Evolutionary conservation across 371 early-diverging fungal genomes (phyloP).

Genomic region (Lichtheimia ramosa): DNA sequence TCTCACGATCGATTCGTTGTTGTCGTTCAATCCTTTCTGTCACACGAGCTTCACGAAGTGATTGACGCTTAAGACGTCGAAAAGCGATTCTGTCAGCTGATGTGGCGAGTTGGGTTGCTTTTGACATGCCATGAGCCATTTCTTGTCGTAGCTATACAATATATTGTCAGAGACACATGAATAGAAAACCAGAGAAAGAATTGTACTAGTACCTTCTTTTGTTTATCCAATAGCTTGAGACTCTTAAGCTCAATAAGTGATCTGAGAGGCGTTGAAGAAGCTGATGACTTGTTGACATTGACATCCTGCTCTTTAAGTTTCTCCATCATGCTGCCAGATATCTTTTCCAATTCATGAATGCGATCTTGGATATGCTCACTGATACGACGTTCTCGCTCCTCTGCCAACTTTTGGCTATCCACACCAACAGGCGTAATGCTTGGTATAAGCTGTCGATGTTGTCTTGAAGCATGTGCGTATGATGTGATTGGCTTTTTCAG

Average conservation of each 20-base stretch:
- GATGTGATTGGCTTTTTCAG: slow-evolving; percentile 49
- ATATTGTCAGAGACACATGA: slow-evolving; percentile 44
- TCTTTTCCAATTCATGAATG: slow-evolving; percentile 71
- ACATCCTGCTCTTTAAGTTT: not conserved
- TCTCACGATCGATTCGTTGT: slow-evolving; percentile 86
- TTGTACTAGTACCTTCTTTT: slow-evolving; percentile 51
- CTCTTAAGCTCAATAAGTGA: slow-evolving; percentile 21
- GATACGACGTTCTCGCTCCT: slow-evolving; percentile 76
- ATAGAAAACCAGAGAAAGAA: not conserved
- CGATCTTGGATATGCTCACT: slow-evolving; percentile 69
- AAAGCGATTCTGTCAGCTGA: slow-evolving; percentile 77
- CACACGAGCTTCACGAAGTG: slow-evolving; percentile 85
- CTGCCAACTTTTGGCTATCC: slow-evolving; percentile 70
- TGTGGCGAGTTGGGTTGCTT: slow-evolving; percentile 75
- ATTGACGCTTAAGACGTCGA: slow-evolving; percentile 87
- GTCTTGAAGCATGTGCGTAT: slow-evolving; percentile 67
- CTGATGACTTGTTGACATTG: slow-evolving; percentile 7
- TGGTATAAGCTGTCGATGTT: slow-evolving; percentile 72
- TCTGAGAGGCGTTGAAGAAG: slow-evolving; percentile 9
- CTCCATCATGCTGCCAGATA: slow-evolving; percentile 29
- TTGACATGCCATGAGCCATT: slow-evolving; percentile 65
- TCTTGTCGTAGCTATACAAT: slow-evolving; percentile 74
- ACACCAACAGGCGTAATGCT: slow-evolving; percentile 75
- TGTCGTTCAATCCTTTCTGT: slow-evolving; percentile 91
- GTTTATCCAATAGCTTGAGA: slow-evolving; percentile 72